Evolutionary conservation across 495 filamentous ascomycete species (phyloP).

Genomic region (Penicillium waksmanii): DNA sequence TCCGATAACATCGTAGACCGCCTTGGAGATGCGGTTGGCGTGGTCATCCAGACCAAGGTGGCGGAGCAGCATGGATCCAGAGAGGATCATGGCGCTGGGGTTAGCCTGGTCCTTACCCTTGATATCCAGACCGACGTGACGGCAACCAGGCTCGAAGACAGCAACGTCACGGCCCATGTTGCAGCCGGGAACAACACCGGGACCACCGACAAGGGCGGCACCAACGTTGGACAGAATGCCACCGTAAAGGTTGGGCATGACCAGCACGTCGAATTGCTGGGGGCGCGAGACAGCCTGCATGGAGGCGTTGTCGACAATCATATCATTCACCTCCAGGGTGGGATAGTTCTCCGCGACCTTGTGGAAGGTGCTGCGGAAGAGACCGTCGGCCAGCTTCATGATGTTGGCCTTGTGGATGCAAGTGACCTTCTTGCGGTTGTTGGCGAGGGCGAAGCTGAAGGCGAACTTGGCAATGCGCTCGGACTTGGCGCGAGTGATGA

Average conservation of each 20-base stretch:
- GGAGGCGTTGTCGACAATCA: slow-evolving; percentile 99
- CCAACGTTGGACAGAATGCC: slow-evolving; percentile 99
- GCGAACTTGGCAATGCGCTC: slow-evolving; percentile 99
- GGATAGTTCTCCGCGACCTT: slow-evolving; percentile 90
- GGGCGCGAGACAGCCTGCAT: slow-evolving; percentile 97
- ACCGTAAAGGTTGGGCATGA: slow-evolving; percentile 99
- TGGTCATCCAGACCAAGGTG: slow-evolving; percentile 97
- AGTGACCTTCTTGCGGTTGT: slow-evolving; percentile 97
- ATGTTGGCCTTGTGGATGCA: slow-evolving; percentile 99
- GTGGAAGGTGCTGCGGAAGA: slow-evolving; percentile 97
- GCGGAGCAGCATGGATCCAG: slow-evolving; percentile 92
- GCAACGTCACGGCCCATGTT: slow-evolving; percentile 99
- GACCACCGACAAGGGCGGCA: slow-evolving; percentile 96
- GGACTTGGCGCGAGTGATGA: slow-evolving; percentile 97
- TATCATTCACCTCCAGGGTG: slow-evolving; percentile 90
- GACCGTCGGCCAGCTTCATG: slow-evolving; percentile 98
- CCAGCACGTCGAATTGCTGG: slow-evolving; percentile 99
- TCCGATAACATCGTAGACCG: slow-evolving; percentile 92
- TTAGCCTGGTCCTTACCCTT: slow-evolving; percentile 99
- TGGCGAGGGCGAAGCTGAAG: slow-evolving; percentile 95
- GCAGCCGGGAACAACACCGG: slow-evolving; percentile 95
- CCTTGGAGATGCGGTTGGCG: slow-evolving; percentile 96
- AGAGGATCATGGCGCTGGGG: slow-evolving; percentile 92
- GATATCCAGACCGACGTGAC: slow-evolving; percentile 98
- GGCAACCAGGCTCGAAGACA: slow-evolving; percentile 97